These are phyloP conservation scores for Coniophora puteana DNA, from an alignment of 1,284 basidiomycete genomes.

Conservation along the genomic window DNA sequence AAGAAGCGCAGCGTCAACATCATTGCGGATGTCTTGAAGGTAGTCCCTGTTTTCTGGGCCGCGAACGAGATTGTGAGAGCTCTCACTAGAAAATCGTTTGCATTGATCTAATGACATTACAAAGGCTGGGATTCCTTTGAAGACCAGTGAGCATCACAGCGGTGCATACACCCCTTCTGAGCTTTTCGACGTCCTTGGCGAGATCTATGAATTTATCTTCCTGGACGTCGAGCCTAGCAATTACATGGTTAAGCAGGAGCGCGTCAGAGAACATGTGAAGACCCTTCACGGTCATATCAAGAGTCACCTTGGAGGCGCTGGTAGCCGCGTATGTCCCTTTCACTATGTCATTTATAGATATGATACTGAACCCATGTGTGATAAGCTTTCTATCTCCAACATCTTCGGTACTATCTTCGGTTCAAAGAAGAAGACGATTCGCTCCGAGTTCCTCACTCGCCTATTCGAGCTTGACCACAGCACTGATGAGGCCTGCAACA, in stretches of 20 bases:
- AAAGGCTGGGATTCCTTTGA: slow-evolving; percentile 73
- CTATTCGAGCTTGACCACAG: slow-evolving; percentile 53
- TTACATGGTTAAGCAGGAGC: slow-evolving; percentile 48
- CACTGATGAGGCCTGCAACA: slow-evolving; percentile 60
- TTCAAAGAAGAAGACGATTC: slow-evolving; percentile 43
- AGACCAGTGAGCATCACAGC: slow-evolving; percentile 46
- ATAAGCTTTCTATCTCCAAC: slow-evolving; percentile 47
- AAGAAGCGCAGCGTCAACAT: slow-evolving; percentile 59
- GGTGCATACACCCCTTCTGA: slow-evolving; percentile 61
- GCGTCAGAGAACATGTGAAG: slow-evolving; percentile 47
- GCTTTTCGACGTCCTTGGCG: slow-evolving; percentile 59
- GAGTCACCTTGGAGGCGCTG: slow-evolving; percentile 28
- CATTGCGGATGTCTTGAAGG: slow-evolving; percentile 65
- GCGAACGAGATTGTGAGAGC: slow-evolving; percentile 61
- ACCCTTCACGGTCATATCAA: slow-evolving; percentile 58
- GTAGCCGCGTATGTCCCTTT: slow-evolving; percentile 19
- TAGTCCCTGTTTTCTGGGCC: slow-evolving; percentile 65
- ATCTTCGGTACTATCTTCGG: slow-evolving; percentile 48
- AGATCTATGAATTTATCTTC: slow-evolving; percentile 72
- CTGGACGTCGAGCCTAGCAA: slow-evolving; percentile 61
- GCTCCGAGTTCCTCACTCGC: slow-evolving; percentile 51
- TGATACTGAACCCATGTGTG: background rate
- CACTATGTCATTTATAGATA: background rate
- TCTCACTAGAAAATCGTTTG: background rate
- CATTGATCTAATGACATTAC: slow-evolving; percentile 5